Base-by-base conservation (phyloP, 2,329 filamentous ascomycete genomes). In the Botrytis sinoallii region DNA sequence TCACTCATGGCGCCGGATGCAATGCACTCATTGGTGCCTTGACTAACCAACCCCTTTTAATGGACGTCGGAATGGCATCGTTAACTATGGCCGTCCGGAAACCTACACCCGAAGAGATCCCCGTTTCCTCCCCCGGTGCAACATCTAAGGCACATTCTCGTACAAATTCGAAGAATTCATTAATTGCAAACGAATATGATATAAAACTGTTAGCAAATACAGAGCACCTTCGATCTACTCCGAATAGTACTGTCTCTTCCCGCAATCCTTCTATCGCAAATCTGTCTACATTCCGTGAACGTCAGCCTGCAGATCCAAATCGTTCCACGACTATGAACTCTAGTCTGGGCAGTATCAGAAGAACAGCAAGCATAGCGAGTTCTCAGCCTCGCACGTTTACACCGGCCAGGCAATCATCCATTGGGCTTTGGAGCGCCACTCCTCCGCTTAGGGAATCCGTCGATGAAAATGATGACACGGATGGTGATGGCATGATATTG, bases 1-100 rank as follows among this genome's bases (percentile, higher is more conserved):
- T 99, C 35, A 97, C 96, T 0, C 96, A 99, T 80, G 95, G 95
- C 38, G 96, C 96, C 22, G 96, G 96, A 57, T 97, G 95, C 83
- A 99, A 99, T 83, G 96, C 96, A 3, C 84, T 99, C 63, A 95
- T 99, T 75, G 94, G 95, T 20, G 94, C 94, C 40, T 88, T 99
- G 76, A 97, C 95, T 0, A 93, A 95, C 75, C 93, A 97, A 79
- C 95, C 96, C 0, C 94, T 97, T 0, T 86, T 99, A 22, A 89
- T 97, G 79, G 95, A 98, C 80, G 92, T 98, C 25, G 92, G 91
- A 42, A 93, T 97, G 83, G 93, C 95, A 0, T 97, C 95, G 5
- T 86, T 99, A 67, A 98, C 95, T 1, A 92, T 98, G 90, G 95
- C 95, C 7, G 87, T 91, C 25, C 87, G 90, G 68, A 91, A 90